These are phyloP conservation scores for Tetrapyrgos nigripes DNA, from an alignment of 1,284 basidiomycete genomes.

Conservation along the genomic window DNA sequence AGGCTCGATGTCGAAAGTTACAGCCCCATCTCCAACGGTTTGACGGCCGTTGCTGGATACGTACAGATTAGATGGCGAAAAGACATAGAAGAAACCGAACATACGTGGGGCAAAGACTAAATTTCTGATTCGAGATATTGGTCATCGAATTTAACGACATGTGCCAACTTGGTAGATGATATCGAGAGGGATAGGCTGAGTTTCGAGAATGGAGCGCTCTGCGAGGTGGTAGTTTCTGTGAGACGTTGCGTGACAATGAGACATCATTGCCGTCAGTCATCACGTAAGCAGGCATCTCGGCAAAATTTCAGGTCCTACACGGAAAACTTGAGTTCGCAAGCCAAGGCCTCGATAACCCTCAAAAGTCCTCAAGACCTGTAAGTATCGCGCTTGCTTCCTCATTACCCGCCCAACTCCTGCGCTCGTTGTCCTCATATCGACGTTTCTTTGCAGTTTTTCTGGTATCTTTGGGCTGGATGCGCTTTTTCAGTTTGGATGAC, in stretches of 20 bases:
- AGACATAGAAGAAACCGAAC: conserved; percentile 43
- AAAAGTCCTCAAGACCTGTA: conserved; percentile 17
- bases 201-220: background rate
- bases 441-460: background rate
- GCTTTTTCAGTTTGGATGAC: conserved; percentile 29
- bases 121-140: conserved; percentile 76
- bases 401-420: background rate
- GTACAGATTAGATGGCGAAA: conserved; percentile 33
- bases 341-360: background rate
- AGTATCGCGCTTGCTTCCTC: conserved; percentile 5
- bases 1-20: conserved; percentile 75
- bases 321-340: background rate
- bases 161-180: conserved; percentile 74
- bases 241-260: background rate
- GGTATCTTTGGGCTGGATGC: conserved; percentile 38
- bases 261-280: background rate
- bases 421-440: background rate
- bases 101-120: conserved; percentile 90
- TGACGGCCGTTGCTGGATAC: conserved; percentile 89
- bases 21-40: conserved; percentile 93
- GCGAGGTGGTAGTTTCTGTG: background rate
- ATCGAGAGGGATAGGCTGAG: background rate
- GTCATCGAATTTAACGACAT: conserved; percentile 76
- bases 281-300: conserved; percentile 1
- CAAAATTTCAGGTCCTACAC: background rate